Percentiles rank a stretch among this genome's conserved stretches.
These are phyloP conservation scores for Chaetomium tenue DNA, from an alignment of 495 filamentous ascomycete genomes.

Conservation along the genomic window DNA sequence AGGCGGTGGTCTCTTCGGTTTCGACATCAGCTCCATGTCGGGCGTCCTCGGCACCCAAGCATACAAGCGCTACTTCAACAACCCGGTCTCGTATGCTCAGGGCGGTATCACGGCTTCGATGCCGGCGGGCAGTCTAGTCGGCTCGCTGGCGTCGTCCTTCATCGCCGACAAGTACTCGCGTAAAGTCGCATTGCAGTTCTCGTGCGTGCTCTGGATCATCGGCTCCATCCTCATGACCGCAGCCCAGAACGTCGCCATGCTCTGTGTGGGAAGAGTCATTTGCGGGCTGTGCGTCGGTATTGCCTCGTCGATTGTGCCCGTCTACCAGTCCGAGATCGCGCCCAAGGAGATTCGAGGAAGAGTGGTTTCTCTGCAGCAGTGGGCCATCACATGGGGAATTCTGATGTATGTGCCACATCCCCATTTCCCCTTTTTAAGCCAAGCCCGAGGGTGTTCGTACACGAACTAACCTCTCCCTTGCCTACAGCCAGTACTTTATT, in stretches of 20 bases:
- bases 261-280: slow-evolving; percentile 68
- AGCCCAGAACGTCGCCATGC: slow-evolving; percentile 58
- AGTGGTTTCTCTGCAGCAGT: slow-evolving; percentile 65
- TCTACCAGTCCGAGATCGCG: slow-evolving; percentile 77
- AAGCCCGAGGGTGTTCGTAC: too few species aligned
- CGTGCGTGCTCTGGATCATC: slow-evolving; percentile 66
- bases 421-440: neutral
- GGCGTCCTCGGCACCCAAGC: slow-evolving; percentile 62
- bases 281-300: slow-evolving; percentile 74
- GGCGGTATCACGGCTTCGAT: slow-evolving; percentile 68
- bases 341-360: slow-evolving; percentile 77
- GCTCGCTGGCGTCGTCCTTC: slow-evolving; percentile 63
- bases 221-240: slow-evolving; percentile 65
- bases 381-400: slow-evolving; percentile 75
- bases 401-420: slow-evolving; percentile 35
- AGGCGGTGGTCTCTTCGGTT: slow-evolving; percentile 70
- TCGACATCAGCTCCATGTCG: slow-evolving; percentile 70
- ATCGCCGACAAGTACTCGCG: slow-evolving; percentile 67
- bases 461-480: neutral
- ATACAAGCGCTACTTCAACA: slow-evolving; percentile 61
- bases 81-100: slow-evolving; percentile 56
- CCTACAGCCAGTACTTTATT: slow-evolving; percentile 60
- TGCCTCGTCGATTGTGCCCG: slow-evolving; percentile 69
- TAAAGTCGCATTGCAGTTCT: slow-evolving; percentile 67
- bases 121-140: slow-evolving; percentile 73